Percentiles rank a stretch among this genome's conserved stretches.
Evolutionary conservation across 371 early-diverging fungal species (phyloP).

Genomic region (Mortierella sp.): DNA sequence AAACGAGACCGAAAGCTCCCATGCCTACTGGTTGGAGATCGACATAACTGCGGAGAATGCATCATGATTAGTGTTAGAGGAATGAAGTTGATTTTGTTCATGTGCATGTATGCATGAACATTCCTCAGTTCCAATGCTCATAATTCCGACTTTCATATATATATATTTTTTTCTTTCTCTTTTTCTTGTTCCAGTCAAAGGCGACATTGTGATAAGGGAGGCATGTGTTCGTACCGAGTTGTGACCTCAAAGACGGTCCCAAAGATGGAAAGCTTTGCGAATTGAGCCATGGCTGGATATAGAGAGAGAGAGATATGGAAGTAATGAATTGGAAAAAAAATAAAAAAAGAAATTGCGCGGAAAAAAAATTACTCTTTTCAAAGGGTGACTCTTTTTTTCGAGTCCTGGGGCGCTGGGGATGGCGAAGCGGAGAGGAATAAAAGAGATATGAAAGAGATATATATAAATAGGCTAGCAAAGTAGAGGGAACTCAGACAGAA

Average conservation of each 20-base stretch:
- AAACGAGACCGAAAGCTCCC: constrained; percentile 97
- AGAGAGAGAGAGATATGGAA: not conserved
- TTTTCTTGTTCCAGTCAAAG: not conserved
- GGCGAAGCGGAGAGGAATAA: too few species aligned
- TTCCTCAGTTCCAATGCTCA: not conserved
- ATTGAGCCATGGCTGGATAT: constrained; percentile 76
- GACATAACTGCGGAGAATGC: constrained; percentile 73
- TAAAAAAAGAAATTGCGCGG: not conserved
- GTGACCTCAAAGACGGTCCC: constrained; percentile 96
- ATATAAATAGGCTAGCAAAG: not conserved
- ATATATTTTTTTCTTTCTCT: not conserved
- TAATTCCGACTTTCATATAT: not conserved
- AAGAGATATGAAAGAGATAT: too few species aligned
- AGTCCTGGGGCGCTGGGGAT: too few species aligned
- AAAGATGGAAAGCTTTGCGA: constrained; percentile 88
- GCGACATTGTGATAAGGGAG: too few species aligned
- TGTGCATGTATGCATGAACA: not conserved
- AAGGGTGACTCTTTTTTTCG: constrained; percentile 1
- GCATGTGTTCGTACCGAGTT: constrained; percentile 68
- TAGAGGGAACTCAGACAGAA: not conserved
- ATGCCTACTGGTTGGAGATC: constrained; percentile 96
- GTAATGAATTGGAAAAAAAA: not conserved
- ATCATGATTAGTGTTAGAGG: not conserved
- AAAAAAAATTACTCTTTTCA: not conserved
- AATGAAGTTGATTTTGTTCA: not conserved